Percentiles rank a stretch among this genome's conserved stretches.
phyloP scores from a whole-genome alignment of 2,329 filamentous ascomycete genomes.

The Alternaria longipes region DNA sequence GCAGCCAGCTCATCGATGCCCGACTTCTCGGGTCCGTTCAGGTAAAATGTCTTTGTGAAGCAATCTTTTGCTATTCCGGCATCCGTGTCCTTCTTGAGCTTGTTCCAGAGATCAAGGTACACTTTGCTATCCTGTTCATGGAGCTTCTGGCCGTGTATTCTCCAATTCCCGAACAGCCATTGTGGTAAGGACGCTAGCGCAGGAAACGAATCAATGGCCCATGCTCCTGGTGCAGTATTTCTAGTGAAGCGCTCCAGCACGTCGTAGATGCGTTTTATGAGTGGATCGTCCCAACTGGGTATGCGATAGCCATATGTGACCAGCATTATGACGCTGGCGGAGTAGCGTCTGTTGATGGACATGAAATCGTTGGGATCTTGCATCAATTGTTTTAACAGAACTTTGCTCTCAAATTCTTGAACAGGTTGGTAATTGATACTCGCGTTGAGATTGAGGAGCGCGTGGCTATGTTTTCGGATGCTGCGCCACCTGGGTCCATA shows the following conservation, averaged over 20 bases:
- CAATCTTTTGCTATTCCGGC: conserved; percentile 41
- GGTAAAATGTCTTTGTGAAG: conserved; percentile 49
- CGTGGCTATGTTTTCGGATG: conserved; percentile 48
- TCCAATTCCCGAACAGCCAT: conserved; percentile 44
- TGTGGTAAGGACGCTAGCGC: conserved; percentile 42
- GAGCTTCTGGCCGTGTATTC: conserved; percentile 32
- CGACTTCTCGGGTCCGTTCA: conserved; percentile 41
- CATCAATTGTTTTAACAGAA: conserved; percentile 57
- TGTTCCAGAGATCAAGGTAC: conserved; percentile 47
- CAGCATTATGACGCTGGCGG: conserved; percentile 46
- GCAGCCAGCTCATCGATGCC: conserved; percentile 48
- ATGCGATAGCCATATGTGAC: conserved; percentile 50
- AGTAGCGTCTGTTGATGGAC: conserved; percentile 44
- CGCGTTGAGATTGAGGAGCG: conserved; percentile 41
- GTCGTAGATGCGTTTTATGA: conserved; percentile 45
- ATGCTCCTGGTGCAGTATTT: conserved; percentile 42
- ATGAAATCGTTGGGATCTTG: conserved; percentile 44
- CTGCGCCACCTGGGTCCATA: conserved; percentile 54
- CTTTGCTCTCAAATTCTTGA: conserved; percentile 59
- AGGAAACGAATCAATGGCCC: conserved; percentile 44
- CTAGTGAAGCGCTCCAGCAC: conserved; percentile 45
- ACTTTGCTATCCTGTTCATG: conserved; percentile 45
- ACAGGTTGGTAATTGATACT: conserved; percentile 52
- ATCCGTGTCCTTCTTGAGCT: conserved; percentile 42
- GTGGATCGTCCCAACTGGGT: conserved; percentile 42